A percentile compares a stretch with the other conserved stretches of the same genome.
phyloP scores from a whole-genome alignment of 2,329 filamentous ascomycete genomes.

The Pseudogymnoascus sp. region DNA sequence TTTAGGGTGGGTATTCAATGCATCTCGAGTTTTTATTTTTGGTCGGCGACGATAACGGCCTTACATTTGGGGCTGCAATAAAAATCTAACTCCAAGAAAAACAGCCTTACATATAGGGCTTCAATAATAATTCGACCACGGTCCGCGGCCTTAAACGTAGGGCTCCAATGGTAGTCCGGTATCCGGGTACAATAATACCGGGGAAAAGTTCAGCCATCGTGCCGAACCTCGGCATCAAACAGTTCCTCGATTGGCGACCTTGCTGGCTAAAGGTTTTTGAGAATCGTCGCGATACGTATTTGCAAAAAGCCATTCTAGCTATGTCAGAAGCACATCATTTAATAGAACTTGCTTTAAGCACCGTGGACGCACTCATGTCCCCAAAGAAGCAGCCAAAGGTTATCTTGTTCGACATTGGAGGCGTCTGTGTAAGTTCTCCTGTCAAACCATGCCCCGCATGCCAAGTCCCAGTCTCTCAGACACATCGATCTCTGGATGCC shows the following conservation, averaged over 20 bases:
- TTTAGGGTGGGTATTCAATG: constrained; percentile 8
- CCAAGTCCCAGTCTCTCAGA: neutral
- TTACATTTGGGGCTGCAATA: neutral
- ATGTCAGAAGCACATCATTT: constrained; percentile 27
- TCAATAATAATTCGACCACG: neutral
- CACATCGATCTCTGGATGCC: neutral
- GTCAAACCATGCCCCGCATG: neutral
- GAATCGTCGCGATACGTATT: neutral
- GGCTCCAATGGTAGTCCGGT: neutral
- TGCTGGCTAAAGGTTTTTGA: constrained; percentile 2
- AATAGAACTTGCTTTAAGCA: constrained; percentile 23
- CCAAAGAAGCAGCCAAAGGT: constrained; percentile 55
- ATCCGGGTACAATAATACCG: neutral
- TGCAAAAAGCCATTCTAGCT: neutral
- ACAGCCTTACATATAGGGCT: neutral
- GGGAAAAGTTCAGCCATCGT: neutral
- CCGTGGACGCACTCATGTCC: constrained; percentile 32
- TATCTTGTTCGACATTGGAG: constrained; percentile 89
- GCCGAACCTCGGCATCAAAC: constrained; percentile 16
- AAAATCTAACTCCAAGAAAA: neutral
- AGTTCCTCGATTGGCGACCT: constrained; percentile 7
- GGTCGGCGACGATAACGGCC: constrained; percentile 9
- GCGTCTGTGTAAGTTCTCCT: constrained; percentile 73
- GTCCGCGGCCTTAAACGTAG: neutral
- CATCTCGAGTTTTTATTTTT: constrained; percentile 10